phyloP scores from a whole-genome alignment of 495 filamentous ascomycete genomes.

The Neurospora terricola region DNA sequence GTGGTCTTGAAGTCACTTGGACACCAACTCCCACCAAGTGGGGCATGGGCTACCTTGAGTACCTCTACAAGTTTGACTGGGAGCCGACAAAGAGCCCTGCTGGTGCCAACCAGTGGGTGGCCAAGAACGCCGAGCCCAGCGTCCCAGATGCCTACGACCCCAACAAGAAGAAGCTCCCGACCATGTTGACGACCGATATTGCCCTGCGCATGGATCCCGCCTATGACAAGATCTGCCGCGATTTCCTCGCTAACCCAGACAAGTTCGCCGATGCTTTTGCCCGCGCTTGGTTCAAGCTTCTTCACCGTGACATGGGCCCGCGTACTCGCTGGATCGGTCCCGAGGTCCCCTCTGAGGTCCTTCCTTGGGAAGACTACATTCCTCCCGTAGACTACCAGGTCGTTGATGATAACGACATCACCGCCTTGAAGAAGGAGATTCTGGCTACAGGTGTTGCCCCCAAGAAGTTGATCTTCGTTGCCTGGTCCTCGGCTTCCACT shows the following conservation, averaged over 20 bases:
- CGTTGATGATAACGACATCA: constrained; percentile 48
- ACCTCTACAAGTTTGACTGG: constrained; percentile 70
- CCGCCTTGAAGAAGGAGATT: constrained; percentile 54
- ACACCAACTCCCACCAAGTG: constrained; percentile 59
- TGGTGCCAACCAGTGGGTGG: constrained; percentile 63
- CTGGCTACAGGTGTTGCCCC: constrained; percentile 45
- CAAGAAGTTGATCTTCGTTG: constrained; percentile 45
- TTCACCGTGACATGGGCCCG: constrained; percentile 66
- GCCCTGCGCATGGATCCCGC: constrained; percentile 56
- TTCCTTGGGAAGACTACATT: constrained; percentile 58
- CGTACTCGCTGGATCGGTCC: constrained; percentile 57
- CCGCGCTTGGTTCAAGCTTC: constrained; percentile 69
- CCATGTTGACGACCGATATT: constrained; percentile 62
- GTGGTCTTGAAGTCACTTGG: constrained; percentile 65
- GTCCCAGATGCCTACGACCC: constrained; percentile 60
- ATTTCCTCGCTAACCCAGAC: constrained; percentile 54
- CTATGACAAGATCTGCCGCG: constrained; percentile 64
- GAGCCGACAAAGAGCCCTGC: constrained; percentile 62
- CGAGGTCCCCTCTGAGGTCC: constrained; percentile 52
- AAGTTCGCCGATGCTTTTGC: constrained; percentile 55
- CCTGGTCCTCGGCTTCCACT: constrained; percentile 60
- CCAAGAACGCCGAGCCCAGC: constrained; percentile 51
- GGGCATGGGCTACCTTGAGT: constrained; percentile 58
- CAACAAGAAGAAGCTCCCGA: constrained; percentile 54
- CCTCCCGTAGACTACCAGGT: constrained; percentile 44